phyloP scores from a whole-genome alignment of 129 eudicot species.

The Logfia minima region DNA sequence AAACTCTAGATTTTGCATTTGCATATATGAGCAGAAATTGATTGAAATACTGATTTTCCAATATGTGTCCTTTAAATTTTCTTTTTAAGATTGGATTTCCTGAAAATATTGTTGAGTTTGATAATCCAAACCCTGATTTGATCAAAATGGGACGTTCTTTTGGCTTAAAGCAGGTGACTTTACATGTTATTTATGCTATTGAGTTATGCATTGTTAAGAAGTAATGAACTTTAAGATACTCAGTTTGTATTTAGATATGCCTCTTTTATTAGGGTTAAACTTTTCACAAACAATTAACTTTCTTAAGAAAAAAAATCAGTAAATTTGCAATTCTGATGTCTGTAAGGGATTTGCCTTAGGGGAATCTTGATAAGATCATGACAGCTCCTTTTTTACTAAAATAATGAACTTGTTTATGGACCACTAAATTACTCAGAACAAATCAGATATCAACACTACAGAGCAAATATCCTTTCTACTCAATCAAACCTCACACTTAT shows the following conservation, averaged over 20 bases:
- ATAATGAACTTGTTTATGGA: no score
- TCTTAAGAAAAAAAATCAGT: no score
- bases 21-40: no score
- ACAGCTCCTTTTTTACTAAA: no score
- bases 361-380: no score
- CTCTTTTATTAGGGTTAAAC: not conserved
- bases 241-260: not conserved
- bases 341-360: not conserved
- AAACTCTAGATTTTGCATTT: no score
- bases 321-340: not conserved
- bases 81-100: not conserved
- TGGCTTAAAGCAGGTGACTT: not conserved
- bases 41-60: no score
- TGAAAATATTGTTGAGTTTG: not conserved
- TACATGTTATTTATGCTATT: not conserved
- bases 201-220: slow-evolving; percentile 6
- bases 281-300: not conserved
- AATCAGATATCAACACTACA: no score
- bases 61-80: not conserved
- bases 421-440: no score
- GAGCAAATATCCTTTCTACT: no score
- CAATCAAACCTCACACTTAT: no score
- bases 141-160: not conserved
- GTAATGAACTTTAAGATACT: not conserved
- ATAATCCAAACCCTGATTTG: not conserved